Evolutionary conservation across 768 basidiomycete genomes (phyloP), one percentile per base, ranked within the genome.

Genomic region (Cyclocybe cylindracea): DNA sequence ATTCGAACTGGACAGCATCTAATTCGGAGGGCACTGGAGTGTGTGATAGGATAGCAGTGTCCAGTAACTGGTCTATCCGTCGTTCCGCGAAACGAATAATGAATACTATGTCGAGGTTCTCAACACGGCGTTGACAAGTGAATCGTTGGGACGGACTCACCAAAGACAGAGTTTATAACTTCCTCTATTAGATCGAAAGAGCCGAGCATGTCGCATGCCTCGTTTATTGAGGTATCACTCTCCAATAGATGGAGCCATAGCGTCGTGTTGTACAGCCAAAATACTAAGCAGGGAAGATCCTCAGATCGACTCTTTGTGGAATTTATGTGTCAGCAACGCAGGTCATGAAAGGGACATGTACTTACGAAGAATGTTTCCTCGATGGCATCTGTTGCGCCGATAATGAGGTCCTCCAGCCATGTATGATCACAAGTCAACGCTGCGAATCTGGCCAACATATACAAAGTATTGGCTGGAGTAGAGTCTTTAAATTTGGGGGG

Each of bases 181-280:
- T 97, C 94, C 69, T 94, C 91, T 48, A 98, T 82, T 60, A 96
- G 80, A 44, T 85, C 83, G 51, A 95, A 87, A 3, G 92, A 85
- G 13, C 89, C 91, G 39, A 95, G 72, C 68, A 89, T 79, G 59
- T 94, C 90, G 62, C 92, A 95, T 2, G 86, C 82, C 52, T 84
- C 83, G 51, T 81, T 85, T 58, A 93, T 85, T 13, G 87, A 82
- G 48, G 82, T 80, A 66, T 94, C 91, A 62, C 90, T 93, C 51
- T 88, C 84, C 72, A 99, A 78, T 43, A 98, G 82, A 71, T 98
- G 93, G 11, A 98, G 78, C 80, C 96, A 89, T 29, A 94, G 70
- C 8, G 91, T 92, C 14, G 85, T 80, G 67, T 99, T 99, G 70
- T 94, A 91, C 41, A 96, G 71, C 95, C 97, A 99, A 69, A 98